These are phyloP conservation scores for Desmodesmus armatus DNA, from an alignment of 139 green algal species.

Conservation along the genomic window DNA sequence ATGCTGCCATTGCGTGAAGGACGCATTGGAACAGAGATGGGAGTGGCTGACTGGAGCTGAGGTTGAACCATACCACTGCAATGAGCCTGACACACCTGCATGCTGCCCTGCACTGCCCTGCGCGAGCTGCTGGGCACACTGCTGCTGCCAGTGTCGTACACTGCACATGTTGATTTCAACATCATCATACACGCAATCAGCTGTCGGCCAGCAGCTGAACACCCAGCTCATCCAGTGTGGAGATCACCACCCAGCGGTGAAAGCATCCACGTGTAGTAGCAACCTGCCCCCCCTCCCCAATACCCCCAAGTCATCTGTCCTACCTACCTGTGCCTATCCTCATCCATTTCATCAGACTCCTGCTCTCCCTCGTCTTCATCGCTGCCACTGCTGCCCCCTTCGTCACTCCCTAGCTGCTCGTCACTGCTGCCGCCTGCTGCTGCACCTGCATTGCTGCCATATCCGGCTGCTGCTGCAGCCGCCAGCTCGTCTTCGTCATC, in stretches of 20 bases:
- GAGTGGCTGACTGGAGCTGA: too few relatives aligned
- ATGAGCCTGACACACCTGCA: neutral
- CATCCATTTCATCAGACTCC: constrained; percentile 49
- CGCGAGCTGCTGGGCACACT: neutral
- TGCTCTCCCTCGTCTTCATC: constrained; percentile 50
- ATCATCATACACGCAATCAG: too few relatives aligned
- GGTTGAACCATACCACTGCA: too few relatives aligned
- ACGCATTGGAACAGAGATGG: too few relatives aligned
- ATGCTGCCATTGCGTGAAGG: too few relatives aligned
- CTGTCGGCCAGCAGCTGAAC: too few relatives aligned
- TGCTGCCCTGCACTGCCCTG: neutral
- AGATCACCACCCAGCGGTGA: neutral
- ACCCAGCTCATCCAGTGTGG: too few relatives aligned
- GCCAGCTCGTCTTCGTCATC: constrained; percentile 23
- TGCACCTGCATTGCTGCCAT: constrained; percentile 11
- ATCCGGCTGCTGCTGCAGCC: neutral
- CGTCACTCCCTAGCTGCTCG: constrained; percentile 46
- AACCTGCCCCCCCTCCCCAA: too few relatives aligned
- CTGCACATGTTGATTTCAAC: neutral
- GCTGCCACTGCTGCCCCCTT: constrained; percentile 51
- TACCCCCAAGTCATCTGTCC: too few relatives aligned
- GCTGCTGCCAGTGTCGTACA: neutral
- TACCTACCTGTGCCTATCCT: constrained; percentile 50
- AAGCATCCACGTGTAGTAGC: neutral
- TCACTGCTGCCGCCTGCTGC: constrained; percentile 22